phyloP scores from a whole-genome alignment of 2,329 filamentous ascomycete species.

The Trichoderma oligosporum region DNA sequence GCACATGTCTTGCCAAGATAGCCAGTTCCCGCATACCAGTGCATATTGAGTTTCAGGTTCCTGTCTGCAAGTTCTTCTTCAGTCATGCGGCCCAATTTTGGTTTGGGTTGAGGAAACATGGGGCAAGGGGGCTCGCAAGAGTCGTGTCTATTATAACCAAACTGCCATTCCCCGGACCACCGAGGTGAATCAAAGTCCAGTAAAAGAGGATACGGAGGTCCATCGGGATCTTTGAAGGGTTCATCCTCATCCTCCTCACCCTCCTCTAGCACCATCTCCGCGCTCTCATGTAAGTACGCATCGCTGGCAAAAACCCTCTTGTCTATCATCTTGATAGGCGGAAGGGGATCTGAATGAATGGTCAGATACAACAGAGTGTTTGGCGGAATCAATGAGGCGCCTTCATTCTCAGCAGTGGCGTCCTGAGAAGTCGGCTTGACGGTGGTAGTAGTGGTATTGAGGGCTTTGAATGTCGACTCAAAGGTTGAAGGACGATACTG shows the following conservation, averaged over 20 bases:
- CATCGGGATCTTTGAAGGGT: no score
- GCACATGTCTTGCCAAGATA: neutral
- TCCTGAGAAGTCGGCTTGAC: conserved; percentile 4
- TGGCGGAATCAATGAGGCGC: neutral
- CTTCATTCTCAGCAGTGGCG: neutral
- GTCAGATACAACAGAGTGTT: neutral
- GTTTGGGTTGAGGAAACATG: conserved; percentile 9
- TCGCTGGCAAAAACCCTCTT: neutral
- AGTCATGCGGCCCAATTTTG: conserved; percentile 23
- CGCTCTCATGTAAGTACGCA: no score
- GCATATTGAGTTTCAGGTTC: conserved; percentile 6
- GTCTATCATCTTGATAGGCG: neutral
- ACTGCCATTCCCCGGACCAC: neutral
- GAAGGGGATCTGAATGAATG: neutral
- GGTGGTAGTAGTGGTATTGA: conserved; percentile 32
- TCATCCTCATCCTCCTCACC: no score
- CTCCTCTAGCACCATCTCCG: no score
- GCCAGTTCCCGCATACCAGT: conserved; percentile 19
- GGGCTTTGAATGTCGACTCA: conserved; percentile 37
- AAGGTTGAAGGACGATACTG: conserved; percentile 45
- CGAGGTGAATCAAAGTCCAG: neutral
- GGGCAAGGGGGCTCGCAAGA: neutral
- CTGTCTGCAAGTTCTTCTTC: conserved; percentile 24
- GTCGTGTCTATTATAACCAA: neutral
- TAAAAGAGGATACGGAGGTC: no score